These are phyloP conservation scores for Gossypium schwendimanii DNA, from an alignment of 441 rosid species.

Conservation along the genomic window DNA sequence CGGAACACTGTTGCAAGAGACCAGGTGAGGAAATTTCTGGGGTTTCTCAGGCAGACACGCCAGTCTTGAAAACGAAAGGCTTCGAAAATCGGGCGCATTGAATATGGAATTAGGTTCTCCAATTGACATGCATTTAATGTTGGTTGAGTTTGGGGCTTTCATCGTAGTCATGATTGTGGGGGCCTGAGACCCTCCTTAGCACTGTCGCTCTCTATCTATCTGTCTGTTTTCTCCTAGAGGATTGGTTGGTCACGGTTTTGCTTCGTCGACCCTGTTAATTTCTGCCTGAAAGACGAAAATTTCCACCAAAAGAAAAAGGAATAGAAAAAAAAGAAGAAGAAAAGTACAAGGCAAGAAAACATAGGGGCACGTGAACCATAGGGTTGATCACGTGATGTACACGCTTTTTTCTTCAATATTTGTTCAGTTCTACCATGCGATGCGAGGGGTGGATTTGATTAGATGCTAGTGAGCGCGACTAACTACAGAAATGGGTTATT, in stretches of 20 bases:
- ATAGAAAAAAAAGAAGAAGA: background rate
- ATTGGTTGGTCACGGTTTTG: constrained; percentile 36
- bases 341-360: constrained; percentile 24
- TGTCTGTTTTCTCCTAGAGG: background rate
- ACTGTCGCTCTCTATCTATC: constrained; percentile 21
- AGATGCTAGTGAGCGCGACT: background rate
- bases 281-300: background rate
- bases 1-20: background rate
- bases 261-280: constrained; percentile 16
- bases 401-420: constrained; percentile 20
- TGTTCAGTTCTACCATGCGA: background rate
- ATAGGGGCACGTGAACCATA: constrained; percentile 48
- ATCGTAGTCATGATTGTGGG: constrained; percentile 1
- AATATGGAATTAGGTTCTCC: background rate
- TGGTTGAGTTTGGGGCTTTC: background rate
- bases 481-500: background rate
- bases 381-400: constrained; percentile 50
- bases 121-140: background rate
- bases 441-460: constrained; percentile 1
- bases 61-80: background rate
- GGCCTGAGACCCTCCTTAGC: background rate
- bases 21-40: background rate
- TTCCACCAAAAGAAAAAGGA: background rate
- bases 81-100: background rate
- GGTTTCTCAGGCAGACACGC: background rate